These are phyloP conservation scores for Suillus cothurnatus DNA, from an alignment of 768 basidiomycete genomes.

Conservation along the genomic window DNA sequence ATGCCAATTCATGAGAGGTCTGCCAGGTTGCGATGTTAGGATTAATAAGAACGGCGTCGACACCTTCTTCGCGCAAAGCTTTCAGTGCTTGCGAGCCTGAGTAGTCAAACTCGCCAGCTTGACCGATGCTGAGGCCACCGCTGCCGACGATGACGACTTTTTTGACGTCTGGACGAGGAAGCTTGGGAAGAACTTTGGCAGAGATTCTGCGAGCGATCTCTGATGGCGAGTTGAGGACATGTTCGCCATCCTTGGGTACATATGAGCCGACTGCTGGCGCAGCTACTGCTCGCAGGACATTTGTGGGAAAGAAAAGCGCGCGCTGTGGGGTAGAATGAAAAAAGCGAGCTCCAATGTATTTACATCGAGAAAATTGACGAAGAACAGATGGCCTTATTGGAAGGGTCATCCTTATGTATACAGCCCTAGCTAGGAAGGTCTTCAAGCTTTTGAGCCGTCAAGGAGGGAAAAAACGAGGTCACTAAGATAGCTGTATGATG, in stretches of 20 bases:
- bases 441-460: slow-evolving; percentile 19
- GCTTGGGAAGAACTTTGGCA: slow-evolving; percentile 90
- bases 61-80: slow-evolving; percentile 93
- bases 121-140: slow-evolving; percentile 95
- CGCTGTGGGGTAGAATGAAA: slow-evolving; percentile 52
- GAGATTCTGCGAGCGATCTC: slow-evolving; percentile 93
- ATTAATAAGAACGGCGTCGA: slow-evolving; percentile 94
- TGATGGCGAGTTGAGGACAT: slow-evolving; percentile 90
- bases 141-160: slow-evolving; percentile 96
- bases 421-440: not conserved
- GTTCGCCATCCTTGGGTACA: slow-evolving; percentile 60
- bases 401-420: slow-evolving; percentile 1
- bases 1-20: slow-evolving; percentile 95
- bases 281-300: slow-evolving; percentile 64
- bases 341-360: slow-evolving; percentile 38
- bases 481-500: slow-evolving; percentile 28
- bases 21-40: slow-evolving; percentile 99
- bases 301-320: slow-evolving; percentile 45
- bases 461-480: slow-evolving; percentile 33
- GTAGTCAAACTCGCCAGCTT: slow-evolving; percentile 99
- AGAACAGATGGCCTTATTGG: slow-evolving; percentile 8
- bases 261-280: slow-evolving; percentile 77
- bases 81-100: slow-evolving; percentile 99
- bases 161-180: slow-evolving; percentile 88
- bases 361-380: slow-evolving; percentile 20